Conservation (phyloP, 176 grass and related monocot genomes). For the Ensete ventricosum region DNA sequence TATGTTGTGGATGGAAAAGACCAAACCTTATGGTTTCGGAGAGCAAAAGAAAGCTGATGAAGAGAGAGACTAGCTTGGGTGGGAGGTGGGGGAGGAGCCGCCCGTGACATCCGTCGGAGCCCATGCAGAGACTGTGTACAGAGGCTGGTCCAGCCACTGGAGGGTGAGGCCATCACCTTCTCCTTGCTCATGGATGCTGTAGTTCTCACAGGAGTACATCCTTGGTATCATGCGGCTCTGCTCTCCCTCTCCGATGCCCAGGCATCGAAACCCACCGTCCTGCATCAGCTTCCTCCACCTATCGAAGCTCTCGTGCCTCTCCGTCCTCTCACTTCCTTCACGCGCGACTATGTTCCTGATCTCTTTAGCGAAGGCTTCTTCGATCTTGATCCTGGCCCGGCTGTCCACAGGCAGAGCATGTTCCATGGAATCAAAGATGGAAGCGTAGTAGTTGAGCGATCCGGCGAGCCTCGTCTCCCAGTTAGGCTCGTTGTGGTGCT, state of each 20-base stretch:
- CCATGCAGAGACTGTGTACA: slow-evolving; percentile 89
- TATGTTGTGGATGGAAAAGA: too few species aligned
- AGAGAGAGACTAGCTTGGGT: neutral
- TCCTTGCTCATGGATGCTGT: slow-evolving; percentile 45
- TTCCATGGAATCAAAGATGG: slow-evolving; percentile 57
- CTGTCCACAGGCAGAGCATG: slow-evolving; percentile 28
- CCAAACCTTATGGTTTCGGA: too few species aligned
- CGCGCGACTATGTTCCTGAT: slow-evolving; percentile 68
- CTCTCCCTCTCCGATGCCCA: slow-evolving; percentile 57
- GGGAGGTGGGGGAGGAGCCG: slow-evolving; percentile 30
- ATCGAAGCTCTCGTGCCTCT: slow-evolving; percentile 68
- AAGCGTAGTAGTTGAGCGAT: slow-evolving; percentile 54
- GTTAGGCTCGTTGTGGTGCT: slow-evolving; percentile 32
- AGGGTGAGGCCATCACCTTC: slow-evolving; percentile 66
- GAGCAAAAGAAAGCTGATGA: too few species aligned
- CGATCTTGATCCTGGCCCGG: slow-evolving; percentile 46
- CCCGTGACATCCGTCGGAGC: slow-evolving; percentile 33
- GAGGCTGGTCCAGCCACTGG: slow-evolving; percentile 45
- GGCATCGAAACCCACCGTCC: slow-evolving; percentile 52
- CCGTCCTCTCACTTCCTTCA: slow-evolving; percentile 44
- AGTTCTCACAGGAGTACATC: slow-evolving; percentile 60
- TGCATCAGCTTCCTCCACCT: slow-evolving; percentile 61
- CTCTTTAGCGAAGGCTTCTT: slow-evolving; percentile 87
- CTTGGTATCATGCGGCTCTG: slow-evolving; percentile 70
- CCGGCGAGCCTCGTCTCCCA: slow-evolving; percentile 61